A percentile compares a stretch with the other conserved stretches of the same genome.
phyloP scores from a whole-genome alignment of 805 yeast genomes.

The Priceomyces haplophilus region DNA sequence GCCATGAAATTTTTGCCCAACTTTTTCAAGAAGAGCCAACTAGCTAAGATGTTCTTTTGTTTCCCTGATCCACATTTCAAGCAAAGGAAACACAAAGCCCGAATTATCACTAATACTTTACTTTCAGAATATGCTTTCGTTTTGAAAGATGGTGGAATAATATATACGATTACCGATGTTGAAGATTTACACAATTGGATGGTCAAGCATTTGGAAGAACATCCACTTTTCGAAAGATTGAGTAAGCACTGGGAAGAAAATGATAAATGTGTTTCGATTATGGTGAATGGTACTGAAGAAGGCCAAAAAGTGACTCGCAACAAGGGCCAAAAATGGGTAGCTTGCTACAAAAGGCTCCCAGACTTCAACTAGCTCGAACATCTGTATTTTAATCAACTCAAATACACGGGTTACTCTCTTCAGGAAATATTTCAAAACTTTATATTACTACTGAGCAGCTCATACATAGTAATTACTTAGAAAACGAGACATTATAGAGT shows the following conservation, averaged over 20 bases:
- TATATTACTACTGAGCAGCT: not conserved
- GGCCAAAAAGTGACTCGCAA: constrained; percentile 95
- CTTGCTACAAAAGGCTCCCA: constrained; percentile 78
- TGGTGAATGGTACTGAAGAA: constrained; percentile 94
- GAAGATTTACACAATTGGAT: constrained; percentile 93
- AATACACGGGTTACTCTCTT: not conserved
- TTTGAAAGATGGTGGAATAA: constrained; percentile 77
- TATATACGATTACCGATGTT: constrained; percentile 96
- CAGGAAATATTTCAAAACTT: not conserved
- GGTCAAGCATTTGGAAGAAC: constrained; percentile 86
- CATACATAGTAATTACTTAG: not conserved
- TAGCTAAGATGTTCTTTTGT: constrained; percentile 92
- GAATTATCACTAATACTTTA: constrained; percentile 88
- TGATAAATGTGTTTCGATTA: constrained; percentile 80
- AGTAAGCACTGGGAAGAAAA: constrained; percentile 71
- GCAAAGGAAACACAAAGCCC: constrained; percentile 94
- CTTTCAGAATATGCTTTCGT: constrained; percentile 91
- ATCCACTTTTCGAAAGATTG: constrained; percentile 85
- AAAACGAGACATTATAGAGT: constrained; percentile 1
- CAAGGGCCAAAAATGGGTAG: constrained; percentile 80
- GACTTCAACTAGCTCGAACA: constrained; percentile 54
- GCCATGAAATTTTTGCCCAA: constrained; percentile 98
- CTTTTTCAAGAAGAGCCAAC: constrained; percentile 78
- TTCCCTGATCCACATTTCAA: constrained; percentile 99
- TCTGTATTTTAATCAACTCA: too few species aligned